Percentiles rank a stretch among this genome's conserved stretches.
Conservation (phyloP, 1,284 basidiomycete species). For the Moesziomyces aphidis region DNA sequence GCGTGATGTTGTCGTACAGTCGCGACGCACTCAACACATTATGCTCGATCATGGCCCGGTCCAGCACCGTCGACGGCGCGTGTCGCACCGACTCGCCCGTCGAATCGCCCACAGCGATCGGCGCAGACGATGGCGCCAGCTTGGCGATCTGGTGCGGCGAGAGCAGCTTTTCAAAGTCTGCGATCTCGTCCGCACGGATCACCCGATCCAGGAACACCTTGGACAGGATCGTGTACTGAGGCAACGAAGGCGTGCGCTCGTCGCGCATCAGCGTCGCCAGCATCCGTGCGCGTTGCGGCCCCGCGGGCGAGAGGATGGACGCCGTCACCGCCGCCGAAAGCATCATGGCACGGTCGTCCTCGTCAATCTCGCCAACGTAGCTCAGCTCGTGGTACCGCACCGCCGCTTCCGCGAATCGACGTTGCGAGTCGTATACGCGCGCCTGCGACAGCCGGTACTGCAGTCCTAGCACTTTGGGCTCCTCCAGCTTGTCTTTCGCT, state of each 20-base stretch:
- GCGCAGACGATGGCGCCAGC: slow-evolving; percentile 72
- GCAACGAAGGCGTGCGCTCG: slow-evolving; percentile 83
- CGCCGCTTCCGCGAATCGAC: slow-evolving; percentile 95
- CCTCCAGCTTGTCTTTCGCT: slow-evolving; percentile 28
- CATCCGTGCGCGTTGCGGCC: slow-evolving; percentile 90
- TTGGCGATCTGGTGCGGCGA: slow-evolving; percentile 92
- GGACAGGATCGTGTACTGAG: slow-evolving; percentile 87
- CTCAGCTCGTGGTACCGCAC: slow-evolving; percentile 88
- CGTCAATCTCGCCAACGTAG: slow-evolving; percentile 53
- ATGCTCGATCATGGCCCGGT: slow-evolving; percentile 97
- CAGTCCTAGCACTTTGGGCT: slow-evolving; percentile 47
- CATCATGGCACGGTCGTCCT: slow-evolving; percentile 50
- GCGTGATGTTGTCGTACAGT: slow-evolving; percentile 59
- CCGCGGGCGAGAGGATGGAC: slow-evolving; percentile 95
- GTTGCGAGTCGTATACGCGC: slow-evolving; percentile 87
- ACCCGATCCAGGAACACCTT: slow-evolving; percentile 99
- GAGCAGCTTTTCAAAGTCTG: slow-evolving; percentile 86
- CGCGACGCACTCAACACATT: slow-evolving; percentile 94
- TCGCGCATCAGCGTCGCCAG: slow-evolving; percentile 93
- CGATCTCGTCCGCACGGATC: slow-evolving; percentile 86
- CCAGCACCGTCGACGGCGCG: slow-evolving; percentile 90
- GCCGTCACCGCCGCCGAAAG: slow-evolving; percentile 87
- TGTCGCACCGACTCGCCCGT: slow-evolving; percentile 65
- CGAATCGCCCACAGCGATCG: background rate
- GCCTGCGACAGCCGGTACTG: slow-evolving; percentile 73